Evolutionary conservation across 208 protist genomes (phyloP).

Genomic region (Endotrypanum monterogeii): DNA sequence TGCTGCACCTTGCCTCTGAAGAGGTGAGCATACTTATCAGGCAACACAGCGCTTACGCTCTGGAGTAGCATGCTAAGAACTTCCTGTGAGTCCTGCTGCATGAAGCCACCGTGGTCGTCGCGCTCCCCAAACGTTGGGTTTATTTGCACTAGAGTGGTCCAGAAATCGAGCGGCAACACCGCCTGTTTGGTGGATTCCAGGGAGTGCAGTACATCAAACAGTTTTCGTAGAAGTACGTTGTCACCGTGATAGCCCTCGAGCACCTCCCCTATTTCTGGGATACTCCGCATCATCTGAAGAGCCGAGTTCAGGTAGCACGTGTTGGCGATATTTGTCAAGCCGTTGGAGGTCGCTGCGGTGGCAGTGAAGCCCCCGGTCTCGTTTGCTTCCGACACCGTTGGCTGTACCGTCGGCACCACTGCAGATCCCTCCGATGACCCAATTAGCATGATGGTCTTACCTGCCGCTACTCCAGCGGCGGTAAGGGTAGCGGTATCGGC

Average conservation of each 20-base stretch:
- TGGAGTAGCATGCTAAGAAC: slow-evolving; percentile 63
- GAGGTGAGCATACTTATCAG: slow-evolving; percentile 41
- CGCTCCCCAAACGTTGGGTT: slow-evolving; percentile 72
- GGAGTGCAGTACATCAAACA: slow-evolving; percentile 41
- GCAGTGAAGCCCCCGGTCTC: slow-evolving; percentile 22
- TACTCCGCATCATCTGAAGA: slow-evolving; percentile 79
- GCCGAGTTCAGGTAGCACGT: slow-evolving; percentile 92
- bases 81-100: slow-evolving; percentile 91
- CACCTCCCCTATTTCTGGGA: slow-evolving; percentile 64
- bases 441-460: slow-evolving; percentile 82
- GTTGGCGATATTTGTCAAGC: slow-evolving; percentile 83
- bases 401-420: slow-evolving; percentile 27
- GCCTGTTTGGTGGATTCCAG: slow-evolving; percentile 45
- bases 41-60: slow-evolving; percentile 33
- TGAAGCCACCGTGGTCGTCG: slow-evolving; percentile 59
- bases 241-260: slow-evolving; percentile 33
- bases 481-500: slow-evolving; percentile 39
- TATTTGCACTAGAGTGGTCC: slow-evolving; percentile 42
- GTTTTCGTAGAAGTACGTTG: slow-evolving; percentile 41
- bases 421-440: slow-evolving; percentile 54
- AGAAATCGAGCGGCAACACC: slow-evolving; percentile 52
- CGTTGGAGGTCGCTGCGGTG: slow-evolving; percentile 32
- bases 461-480: slow-evolving; percentile 42
- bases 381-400: slow-evolving; percentile 15
- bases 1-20: slow-evolving; percentile 57